Evolutionary conservation across 2,329 filamentous ascomycete genomes (phyloP), one percentile per base, ranked within the genome.

Genomic region (Claviceps cyperi): DNA sequence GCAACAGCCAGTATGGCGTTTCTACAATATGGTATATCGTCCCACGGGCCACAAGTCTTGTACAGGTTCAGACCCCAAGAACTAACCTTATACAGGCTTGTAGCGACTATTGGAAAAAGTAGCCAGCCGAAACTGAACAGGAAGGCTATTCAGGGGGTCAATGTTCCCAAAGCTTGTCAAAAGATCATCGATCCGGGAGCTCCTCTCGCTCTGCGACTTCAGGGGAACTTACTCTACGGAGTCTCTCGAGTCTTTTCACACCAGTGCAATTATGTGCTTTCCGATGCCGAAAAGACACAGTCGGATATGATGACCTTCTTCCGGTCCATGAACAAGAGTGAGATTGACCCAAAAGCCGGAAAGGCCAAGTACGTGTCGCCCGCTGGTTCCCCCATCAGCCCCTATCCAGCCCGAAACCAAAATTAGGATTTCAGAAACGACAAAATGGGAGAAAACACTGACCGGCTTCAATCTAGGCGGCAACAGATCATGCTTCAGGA

Each of bases 151-250:
- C 80, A 91, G 52, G 81, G 87, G 15, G 92, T 98, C 56, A 77
- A 97, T 59, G 82, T 98, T 24, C 75, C 80, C 37, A 89, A 85
- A 61, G 90, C 92, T 51, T 96, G 91, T 65, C 76, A 83, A 55
- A 92, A 84, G n/a, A 95, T 98, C 62, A 78, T 86, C 38, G 76
- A 86, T 51, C 89, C 58, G 0, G 86, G 83, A 5, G 87, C 86
- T 1, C 92, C 92, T 2, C 83, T 98, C 68, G 91, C 92, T 4
- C 68, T 98, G 55, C 83, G 92, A 37, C 76, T 98, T 21, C 91
- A 97, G 62, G 85, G 89, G 15, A 96, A 83, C 58, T 74, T 98
- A 17, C 78, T 98, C 28, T 90, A 84, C 62, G 90, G 90, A 5
- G 79, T 95, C 15, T 84, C 88, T 3, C 79, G 85, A 46, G 89